These are phyloP conservation scores for Cyberlindnera xylosilytica DNA, from an alignment of 805 yeast species.

Conservation along the genomic window DNA sequence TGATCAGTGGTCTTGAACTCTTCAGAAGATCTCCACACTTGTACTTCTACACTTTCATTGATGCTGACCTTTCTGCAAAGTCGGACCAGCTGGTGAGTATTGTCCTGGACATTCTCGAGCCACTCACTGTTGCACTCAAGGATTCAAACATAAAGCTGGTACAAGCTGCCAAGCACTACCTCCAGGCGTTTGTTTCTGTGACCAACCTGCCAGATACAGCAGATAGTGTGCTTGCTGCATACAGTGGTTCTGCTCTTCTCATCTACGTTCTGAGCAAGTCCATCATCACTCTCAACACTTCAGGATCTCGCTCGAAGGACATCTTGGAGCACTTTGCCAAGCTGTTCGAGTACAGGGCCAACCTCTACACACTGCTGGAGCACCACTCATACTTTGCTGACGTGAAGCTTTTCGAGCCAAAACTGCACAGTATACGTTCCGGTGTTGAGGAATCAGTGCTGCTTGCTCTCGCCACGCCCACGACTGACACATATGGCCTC, in stretches of 20 bases:
- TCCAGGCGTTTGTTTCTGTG: slow-evolving; percentile 29
- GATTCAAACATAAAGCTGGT: slow-evolving; percentile 35
- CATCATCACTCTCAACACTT: slow-evolving; percentile 29
- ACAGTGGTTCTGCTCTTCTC: slow-evolving; percentile 37
- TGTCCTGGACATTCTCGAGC: slow-evolving; percentile 24
- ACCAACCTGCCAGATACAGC: slow-evolving; percentile 31
- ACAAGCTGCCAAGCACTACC: slow-evolving; percentile 34
- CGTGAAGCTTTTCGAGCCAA: slow-evolving; percentile 25
- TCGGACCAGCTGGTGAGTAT: slow-evolving; percentile 3
- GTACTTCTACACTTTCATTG: slow-evolving; percentile 21
- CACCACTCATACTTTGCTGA: slow-evolving; percentile 24
- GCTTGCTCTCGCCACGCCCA: slow-evolving; percentile 49
- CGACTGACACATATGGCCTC: slow-evolving; percentile 45
- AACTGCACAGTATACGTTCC: slow-evolving; percentile 31
- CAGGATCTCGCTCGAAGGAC: slow-evolving; percentile 31
- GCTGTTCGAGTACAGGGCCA: slow-evolving; percentile 36
- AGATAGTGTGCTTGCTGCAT: slow-evolving; percentile 32
- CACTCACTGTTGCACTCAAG: slow-evolving; percentile 37
- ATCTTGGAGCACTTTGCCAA: slow-evolving; percentile 37
- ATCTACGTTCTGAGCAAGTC: slow-evolving; percentile 36
- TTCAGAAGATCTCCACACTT: slow-evolving; percentile 34
- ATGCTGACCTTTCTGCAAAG: slow-evolving; percentile 4
- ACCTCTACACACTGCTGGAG: slow-evolving; percentile 28
- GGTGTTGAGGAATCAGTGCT: slow-evolving; percentile 50
- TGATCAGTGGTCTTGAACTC: slow-evolving; percentile 30